Base-by-base conservation (phyloP, 2,329 filamentous ascomycete genomes). In the Phaeoacremonium minimum region DNA sequence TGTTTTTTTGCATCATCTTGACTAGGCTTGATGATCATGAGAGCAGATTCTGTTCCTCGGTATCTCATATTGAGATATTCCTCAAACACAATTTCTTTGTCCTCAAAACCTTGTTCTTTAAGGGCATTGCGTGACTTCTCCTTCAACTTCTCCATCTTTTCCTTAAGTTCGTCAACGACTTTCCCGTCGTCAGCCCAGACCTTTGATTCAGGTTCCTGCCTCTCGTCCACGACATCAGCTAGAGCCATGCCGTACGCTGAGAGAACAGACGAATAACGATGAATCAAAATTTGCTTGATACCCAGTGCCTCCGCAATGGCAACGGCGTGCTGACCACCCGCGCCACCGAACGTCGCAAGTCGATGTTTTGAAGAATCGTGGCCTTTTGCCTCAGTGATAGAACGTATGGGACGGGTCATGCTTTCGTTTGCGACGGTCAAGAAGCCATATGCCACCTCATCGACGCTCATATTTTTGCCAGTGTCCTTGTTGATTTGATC, bases 61-160 rank as follows among this genome's bases (percentile, higher is more conserved):
- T 95, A 95, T 39, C 90, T 73, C 83, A 96, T 89, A 56, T 96
- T 95, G 38, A 97, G 76, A 52, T 95, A 96, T 55, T 95, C 86
- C 56, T 95, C 89, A 51, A 91, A 95, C 0, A 81, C 73, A 16
- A 95, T 86, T 19, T 87, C 79, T 5, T 75, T 64, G 30, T 85
- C 77, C 2, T 73, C 67, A 52, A 96, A 95, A 0, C 89, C 90
- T 60, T 96, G 90, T 3, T 85, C 82, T 15, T 69, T 67, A 5
- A 96, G 65, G 1, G 79, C 77, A 14, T 69, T 64, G 0, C 69
- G 74, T 0, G 87, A 90, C 53, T 83, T 87, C n/a, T 76, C 71
- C 62, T 86, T 91, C 26, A 96, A 70, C 32, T 86, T 83, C 15
- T 80, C 71, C 74, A 96, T 86, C 61, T 90, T 93, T 17, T 61